Conservation (phyloP, 2,329 filamentous ascomycete genomes). For the Bipolaris gigantea region DNA sequence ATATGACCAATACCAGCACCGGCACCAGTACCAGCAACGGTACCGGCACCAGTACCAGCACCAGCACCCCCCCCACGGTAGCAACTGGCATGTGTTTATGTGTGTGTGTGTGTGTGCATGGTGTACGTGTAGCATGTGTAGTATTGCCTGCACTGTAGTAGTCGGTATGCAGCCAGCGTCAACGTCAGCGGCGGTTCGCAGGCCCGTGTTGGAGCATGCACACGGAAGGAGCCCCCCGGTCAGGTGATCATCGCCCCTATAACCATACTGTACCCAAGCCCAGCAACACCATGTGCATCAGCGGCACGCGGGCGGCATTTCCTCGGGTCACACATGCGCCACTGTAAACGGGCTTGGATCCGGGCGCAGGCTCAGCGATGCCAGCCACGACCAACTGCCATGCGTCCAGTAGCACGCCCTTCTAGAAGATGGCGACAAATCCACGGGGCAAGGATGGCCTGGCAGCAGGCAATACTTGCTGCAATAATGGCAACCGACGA, state of each 20-base stretch:
- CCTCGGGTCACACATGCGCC: conserved; percentile 7
- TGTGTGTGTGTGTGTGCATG: too few species aligned
- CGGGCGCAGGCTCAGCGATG: not conserved
- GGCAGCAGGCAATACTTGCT: too few species aligned
- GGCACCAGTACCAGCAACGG: too few species aligned
- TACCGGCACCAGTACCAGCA: not conserved
- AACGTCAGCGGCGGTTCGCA: conserved; percentile 13
- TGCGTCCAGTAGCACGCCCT: not conserved
- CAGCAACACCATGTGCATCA: too few species aligned
- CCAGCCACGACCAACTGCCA: not conserved
- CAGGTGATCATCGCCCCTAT: too few species aligned
- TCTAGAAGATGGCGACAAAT: conserved; percentile 7
- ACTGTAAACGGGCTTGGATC: not conserved
- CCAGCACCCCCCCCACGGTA: too few species aligned
- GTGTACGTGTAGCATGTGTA: too few species aligned
- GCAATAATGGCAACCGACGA: too few species aligned
- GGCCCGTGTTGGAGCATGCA: not conserved
- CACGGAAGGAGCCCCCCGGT: too few species aligned
- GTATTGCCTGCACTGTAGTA: too few species aligned
- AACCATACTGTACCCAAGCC: too few species aligned
- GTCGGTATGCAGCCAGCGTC: not conserved
- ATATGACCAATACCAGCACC: not conserved
- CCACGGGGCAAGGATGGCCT: conserved; percentile 2
- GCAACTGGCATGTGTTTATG: too few species aligned
- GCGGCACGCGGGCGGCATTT: not conserved